These are phyloP conservation scores for Yamadazyma kanchanaburiensis DNA, from an alignment of 1,139 yeast species.

Conservation along the genomic window DNA sequence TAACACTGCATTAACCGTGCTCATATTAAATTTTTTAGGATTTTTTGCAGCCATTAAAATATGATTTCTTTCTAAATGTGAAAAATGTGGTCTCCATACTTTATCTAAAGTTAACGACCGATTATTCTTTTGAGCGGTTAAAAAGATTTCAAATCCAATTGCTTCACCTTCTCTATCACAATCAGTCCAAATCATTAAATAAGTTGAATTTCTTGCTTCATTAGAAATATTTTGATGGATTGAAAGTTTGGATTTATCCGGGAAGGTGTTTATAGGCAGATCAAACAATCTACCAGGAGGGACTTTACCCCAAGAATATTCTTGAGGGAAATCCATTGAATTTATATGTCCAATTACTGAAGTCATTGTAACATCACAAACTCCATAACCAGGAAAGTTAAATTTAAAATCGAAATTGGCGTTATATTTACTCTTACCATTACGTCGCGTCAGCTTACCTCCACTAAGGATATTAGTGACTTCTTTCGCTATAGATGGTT, in stretches of 20 bases:
- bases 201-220: conserved; percentile 60
- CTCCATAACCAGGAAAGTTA: conserved; percentile 57
- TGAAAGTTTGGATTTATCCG: conserved; percentile 22
- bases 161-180: conserved; percentile 98
- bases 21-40: conserved; percentile 63
- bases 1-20: conserved; percentile 77
- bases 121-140: conserved; percentile 63
- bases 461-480: conserved; percentile 78
- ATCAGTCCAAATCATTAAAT: conserved; percentile 95
- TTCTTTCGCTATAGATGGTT: conserved; percentile 90
- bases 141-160: conserved; percentile 82
- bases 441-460: conserved; percentile 50
- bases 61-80: conserved; percentile 80
- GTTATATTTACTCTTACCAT: conserved; percentile 58
- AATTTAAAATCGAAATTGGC: conserved; percentile 79
- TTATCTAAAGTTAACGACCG: conserved; percentile 40
- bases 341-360: conserved; percentile 86
- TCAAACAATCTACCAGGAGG: conserved; percentile 63
- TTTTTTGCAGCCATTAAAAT: conserved; percentile 68
- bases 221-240: conserved; percentile 50
- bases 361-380: conserved; percentile 84
- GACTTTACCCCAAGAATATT: conserved; percentile 67
- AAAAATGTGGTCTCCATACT: conserved; percentile 75
- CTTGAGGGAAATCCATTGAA: conserved; percentile 60
- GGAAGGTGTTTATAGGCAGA: conserved; percentile 55